Percentiles rank a stretch among this genome's conserved stretches.
phyloP scores from a whole-genome alignment of 148 eudicot species.

The Vaccinium darrowii region DNA sequence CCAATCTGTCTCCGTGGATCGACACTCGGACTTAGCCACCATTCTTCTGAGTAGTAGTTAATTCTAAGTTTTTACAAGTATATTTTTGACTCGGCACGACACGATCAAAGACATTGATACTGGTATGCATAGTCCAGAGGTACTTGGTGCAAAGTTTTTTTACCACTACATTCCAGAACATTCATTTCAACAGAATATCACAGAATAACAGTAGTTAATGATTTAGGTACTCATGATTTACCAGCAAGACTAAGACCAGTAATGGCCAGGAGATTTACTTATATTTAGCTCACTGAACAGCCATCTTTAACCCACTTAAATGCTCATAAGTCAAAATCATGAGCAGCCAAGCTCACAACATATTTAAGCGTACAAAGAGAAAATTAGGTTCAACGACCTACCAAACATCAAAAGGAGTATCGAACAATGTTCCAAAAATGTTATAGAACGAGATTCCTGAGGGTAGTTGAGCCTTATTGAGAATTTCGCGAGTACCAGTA shows the following conservation, averaged over 20 bases:
- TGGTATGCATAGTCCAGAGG: not conserved
- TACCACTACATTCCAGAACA: not conserved
- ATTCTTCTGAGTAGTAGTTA: too few relatives aligned
- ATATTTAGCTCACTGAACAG: not conserved
- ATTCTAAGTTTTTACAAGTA: too few relatives aligned
- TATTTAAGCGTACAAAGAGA: not conserved
- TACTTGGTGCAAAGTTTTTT: not conserved
- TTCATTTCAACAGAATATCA: not conserved
- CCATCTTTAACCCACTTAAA: not conserved
- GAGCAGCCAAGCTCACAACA: not conserved
- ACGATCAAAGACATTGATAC: not conserved
- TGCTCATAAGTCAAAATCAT: not conserved
- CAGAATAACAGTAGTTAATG: not conserved
- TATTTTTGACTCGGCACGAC: too few relatives aligned
- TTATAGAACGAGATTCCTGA: constrained; percentile 72
- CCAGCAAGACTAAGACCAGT: not conserved
- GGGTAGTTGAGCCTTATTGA: constrained; percentile 60
- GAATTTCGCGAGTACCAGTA: constrained; percentile 61
- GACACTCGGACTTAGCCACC: too few relatives aligned
- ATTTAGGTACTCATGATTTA: not conserved
- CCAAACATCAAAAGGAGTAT: constrained; percentile 96
- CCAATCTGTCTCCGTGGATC: too few relatives aligned
- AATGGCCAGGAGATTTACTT: not conserved
- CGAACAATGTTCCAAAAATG: constrained; percentile 81
- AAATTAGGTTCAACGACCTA: constrained; percentile 26